These are phyloP conservation scores for Drosera spatulata DNA, from an alignment of 179 eudicot species.

Conservation along the genomic window DNA sequence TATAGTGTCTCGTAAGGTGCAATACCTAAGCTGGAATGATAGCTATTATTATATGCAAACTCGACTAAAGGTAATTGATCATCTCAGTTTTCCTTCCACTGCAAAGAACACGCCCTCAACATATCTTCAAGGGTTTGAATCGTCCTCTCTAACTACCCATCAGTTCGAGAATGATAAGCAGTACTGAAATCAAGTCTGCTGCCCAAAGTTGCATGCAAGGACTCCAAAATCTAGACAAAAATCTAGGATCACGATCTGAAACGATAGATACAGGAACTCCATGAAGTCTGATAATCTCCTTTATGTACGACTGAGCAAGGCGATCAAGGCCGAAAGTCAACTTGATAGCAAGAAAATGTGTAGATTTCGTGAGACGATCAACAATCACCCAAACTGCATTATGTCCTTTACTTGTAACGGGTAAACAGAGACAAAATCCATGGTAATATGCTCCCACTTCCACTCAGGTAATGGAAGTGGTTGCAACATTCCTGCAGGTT, in stretches of 20 bases:
- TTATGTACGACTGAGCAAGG: neutral
- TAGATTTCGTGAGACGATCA: neutral
- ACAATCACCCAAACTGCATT: neutral
- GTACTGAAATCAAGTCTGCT: neutral
- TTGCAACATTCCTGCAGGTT: neutral
- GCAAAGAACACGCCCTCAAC: neutral
- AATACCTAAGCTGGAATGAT: neutral
- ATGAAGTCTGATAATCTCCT: neutral
- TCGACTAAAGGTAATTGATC: conserved; percentile 1
- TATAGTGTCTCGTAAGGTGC: neutral
- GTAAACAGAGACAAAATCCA: neutral
- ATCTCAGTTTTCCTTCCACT: neutral
- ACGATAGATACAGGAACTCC: neutral
- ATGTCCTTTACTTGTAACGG: neutral
- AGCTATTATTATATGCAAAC: neutral
- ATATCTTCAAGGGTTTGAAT: conserved; percentile 1
- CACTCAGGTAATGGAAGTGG: neutral
- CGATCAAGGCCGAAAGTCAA: too few species aligned
- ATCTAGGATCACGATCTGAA: conserved; percentile 1
- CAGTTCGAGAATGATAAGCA: neutral
- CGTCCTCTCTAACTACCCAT: neutral
- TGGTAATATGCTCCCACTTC: neutral
- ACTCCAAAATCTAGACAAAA: neutral
- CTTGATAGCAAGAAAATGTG: neutral
- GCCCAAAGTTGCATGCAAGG: neutral